Evolutionary conservation across 2,329 filamentous ascomycete species (phyloP).

Genomic region (Aspergillus sp.): DNA sequence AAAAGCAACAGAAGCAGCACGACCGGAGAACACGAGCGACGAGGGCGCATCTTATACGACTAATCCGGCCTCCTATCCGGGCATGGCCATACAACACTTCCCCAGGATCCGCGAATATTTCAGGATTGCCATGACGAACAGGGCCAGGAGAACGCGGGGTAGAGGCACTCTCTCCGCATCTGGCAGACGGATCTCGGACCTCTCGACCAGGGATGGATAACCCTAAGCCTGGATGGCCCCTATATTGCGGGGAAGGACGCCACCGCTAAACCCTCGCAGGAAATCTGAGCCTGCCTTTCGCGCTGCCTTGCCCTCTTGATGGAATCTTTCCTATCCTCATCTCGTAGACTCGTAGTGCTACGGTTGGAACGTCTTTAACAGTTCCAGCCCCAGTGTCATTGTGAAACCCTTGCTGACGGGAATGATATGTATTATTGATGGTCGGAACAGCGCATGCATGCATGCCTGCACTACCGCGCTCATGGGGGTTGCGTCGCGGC

Average conservation of each 20-base stretch:
- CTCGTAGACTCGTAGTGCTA: not conserved
- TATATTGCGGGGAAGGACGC: not conserved
- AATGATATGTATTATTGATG: no score
- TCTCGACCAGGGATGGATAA: not conserved
- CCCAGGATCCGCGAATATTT: not conserved
- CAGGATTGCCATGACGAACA: not conserved
- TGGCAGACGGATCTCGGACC: not conserved
- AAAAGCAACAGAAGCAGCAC: not conserved
- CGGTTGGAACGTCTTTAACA: no score
- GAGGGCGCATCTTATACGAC: not conserved
- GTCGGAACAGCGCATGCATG: no score
- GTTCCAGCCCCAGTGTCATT: no score
- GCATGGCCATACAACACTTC: not conserved
- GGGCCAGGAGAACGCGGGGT: not conserved
- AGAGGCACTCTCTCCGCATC: not conserved
- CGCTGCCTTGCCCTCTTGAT: not conserved
- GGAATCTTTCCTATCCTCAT: not conserved
- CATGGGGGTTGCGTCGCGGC: no score
- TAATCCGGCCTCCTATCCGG: not conserved
- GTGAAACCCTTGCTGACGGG: no score
- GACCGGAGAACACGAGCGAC: not conserved
- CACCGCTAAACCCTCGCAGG: not conserved
- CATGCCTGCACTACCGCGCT: no score
- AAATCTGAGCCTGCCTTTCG: not conserved
- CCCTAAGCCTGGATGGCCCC: not conserved